Base-by-base conservation (phyloP, 805 yeast genomes). In the Candida sakaeoensis region DNA sequence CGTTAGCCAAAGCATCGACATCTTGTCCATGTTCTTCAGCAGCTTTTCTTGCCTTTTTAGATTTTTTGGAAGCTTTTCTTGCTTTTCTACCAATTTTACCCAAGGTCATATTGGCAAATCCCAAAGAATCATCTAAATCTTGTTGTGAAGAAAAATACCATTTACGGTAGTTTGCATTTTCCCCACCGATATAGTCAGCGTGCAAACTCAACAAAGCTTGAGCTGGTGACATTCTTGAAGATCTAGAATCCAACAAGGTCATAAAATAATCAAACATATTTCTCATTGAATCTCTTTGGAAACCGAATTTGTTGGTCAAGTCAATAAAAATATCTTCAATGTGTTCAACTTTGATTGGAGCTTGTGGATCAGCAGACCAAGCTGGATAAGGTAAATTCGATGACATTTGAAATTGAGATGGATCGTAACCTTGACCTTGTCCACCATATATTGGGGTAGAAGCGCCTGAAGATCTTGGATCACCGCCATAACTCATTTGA, bases 311-410 rank as follows among this genome's bases (percentile, higher is more conserved):
- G 65, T 85, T 85, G 31, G 91, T 72, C 60, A 85, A 70, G 61
- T 85, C 93, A 55, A 85, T 85, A 58, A 85, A 85, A 27, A 85
- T 79, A 68, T 85, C 95, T 68, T 85, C 95, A 58, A 85, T 82
- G 60, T 85, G 91, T 63, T 85, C 93, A 47, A 77, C 74, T 36
- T 85, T 72, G 33, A 93, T 74, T 7, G 96, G 96, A 16, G 83
- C 85, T 58, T 81, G 91, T 42, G 85, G 90, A 64, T 93, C 98
- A 34, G 95, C 95, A 18, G 96, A 86, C 99, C 99, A 93, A 37
- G 99, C 98, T 32, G 99, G 99, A 63, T 91, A 93, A 24, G 99
- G 99, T 63, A 93, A 89, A 79, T 53, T 95, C 74, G 67, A 83
- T 52, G 60, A 87, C 82, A 73, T 81, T 68, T 55, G 85, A 67